Percentiles rank a stretch among this genome's conserved stretches.
phyloP scores from a whole-genome alignment of 2,329 filamentous ascomycete species.

The Metarhizium robertsii region DNA sequence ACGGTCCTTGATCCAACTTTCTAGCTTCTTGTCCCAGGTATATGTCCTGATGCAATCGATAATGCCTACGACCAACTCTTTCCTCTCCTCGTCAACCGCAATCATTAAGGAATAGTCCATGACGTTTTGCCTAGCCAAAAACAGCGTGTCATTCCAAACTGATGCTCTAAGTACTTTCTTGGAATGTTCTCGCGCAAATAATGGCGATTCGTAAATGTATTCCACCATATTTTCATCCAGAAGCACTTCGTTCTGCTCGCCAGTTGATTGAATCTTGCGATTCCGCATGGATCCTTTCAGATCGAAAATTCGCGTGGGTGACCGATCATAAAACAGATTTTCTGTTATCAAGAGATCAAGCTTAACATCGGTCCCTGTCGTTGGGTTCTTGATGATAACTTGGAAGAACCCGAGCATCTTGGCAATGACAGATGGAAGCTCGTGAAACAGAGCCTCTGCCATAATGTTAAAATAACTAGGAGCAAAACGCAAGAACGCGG shows the following conservation, averaged over 20 bases:
- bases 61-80: constrained; percentile 92
- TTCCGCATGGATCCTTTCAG: constrained; percentile 98
- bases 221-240: constrained; percentile 99
- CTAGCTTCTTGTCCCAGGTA: constrained; percentile 99
- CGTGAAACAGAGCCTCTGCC: constrained; percentile 91
- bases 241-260: constrained; percentile 91
- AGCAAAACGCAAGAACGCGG: constrained; percentile 89
- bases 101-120: constrained; percentile 99
- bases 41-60: constrained; percentile 98
- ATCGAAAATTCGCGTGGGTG: constrained; percentile 84
- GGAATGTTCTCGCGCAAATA: constrained; percentile 91
- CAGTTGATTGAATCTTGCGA: constrained; percentile 91
- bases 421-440: constrained; percentile 89
- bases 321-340: constrained; percentile 93
- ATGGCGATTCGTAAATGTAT: constrained; percentile 93
- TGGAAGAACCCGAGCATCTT: constrained; percentile 99
- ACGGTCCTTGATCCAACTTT: constrained; percentile 98
- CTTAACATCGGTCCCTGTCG: constrained; percentile 86
- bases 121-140: constrained; percentile 87
- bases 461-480: constrained; percentile 97
- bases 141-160: constrained; percentile 96
- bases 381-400: constrained; percentile 90
- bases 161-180: constrained; percentile 87
- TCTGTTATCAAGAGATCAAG: constrained; percentile 94
- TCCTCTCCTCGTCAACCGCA: constrained; percentile 80